A percentile compares a stretch with the other conserved stretches of the same genome.
These are phyloP conservation scores for Hygrophorus pudorinus DNA, from an alignment of 768 basidiomycete genomes.

Conservation along the genomic window DNA sequence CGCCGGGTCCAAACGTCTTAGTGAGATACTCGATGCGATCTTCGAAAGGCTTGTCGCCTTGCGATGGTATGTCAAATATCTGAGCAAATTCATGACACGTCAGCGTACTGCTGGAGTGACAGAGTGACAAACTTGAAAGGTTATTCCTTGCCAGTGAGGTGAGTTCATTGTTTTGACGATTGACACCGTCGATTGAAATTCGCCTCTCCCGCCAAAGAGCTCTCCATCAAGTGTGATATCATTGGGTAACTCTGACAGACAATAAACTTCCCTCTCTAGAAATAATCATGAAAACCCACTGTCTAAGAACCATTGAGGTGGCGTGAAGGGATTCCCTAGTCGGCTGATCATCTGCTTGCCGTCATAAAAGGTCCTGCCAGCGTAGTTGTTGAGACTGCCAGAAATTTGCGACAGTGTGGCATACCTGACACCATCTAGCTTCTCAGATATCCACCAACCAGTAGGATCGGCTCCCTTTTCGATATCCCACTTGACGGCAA, in stretches of 20 bases:
- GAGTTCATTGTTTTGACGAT: constrained; percentile 51
- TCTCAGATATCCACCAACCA: constrained; percentile 56
- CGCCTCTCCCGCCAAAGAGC: constrained; percentile 45
- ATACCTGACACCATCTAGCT: constrained; percentile 53
- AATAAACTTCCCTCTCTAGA: neutral
- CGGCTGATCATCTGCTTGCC: constrained; percentile 43
- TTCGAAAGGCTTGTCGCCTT: constrained; percentile 37
- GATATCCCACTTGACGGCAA: constrained; percentile 50
- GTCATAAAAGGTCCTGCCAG: constrained; percentile 40
- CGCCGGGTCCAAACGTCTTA: constrained; percentile 36
- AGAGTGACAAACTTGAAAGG: constrained; percentile 35
- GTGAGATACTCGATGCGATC: constrained; percentile 35
- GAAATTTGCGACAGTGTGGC: constrained; percentile 7
- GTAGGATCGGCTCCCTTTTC: constrained; percentile 43
- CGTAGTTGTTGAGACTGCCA: neutral
- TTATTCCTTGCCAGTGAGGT: constrained; percentile 44
- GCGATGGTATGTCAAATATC: constrained; percentile 52
- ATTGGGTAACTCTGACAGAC: constrained; percentile 36
- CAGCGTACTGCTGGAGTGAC: neutral
- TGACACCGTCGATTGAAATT: constrained; percentile 49
- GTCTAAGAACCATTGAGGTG: constrained; percentile 48
- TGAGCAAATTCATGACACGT: constrained; percentile 11
- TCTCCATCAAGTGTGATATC: constrained; percentile 50
- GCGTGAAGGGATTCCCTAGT: constrained; percentile 48
- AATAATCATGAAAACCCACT: constrained; percentile 23